A percentile compares a stretch with the other conserved stretches of the same genome.
Conservation (phyloP, 2,329 filamentous ascomycete species). For the Penicillium expansum region DNA sequence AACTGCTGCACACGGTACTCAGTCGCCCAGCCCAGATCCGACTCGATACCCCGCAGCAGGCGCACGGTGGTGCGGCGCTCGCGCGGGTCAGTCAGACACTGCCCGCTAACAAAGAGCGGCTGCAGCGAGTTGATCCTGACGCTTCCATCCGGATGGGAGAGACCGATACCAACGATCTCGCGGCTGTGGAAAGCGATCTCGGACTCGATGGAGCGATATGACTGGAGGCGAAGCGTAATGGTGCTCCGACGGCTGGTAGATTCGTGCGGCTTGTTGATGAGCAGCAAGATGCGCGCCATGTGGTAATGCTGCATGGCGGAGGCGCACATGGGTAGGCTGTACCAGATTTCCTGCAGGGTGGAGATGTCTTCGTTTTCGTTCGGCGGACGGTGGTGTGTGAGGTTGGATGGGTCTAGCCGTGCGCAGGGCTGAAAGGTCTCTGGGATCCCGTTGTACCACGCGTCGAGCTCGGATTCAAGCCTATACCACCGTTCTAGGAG, state of each 20-base stretch:
- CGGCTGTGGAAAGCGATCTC: constrained; percentile 58
- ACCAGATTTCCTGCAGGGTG: constrained; percentile 60
- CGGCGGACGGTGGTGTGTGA: constrained; percentile 22
- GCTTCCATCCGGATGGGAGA: constrained; percentile 56
- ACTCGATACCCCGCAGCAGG: constrained; percentile 58
- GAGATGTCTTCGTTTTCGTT: constrained; percentile 34
- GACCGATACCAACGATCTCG: constrained; percentile 61
- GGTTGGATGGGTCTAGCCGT: constrained; percentile 42
- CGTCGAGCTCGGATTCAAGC: constrained; percentile 56
- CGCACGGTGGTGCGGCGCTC: constrained; percentile 57
- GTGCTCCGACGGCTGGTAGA: constrained; percentile 51
- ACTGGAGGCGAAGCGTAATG: constrained; percentile 54
- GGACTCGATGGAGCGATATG: constrained; percentile 57
- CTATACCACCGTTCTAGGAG: constrained; percentile 51
- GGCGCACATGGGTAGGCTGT: constrained; percentile 63
- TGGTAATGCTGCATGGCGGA: constrained; percentile 56
- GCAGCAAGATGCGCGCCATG: constrained; percentile 43
- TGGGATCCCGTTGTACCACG: constrained; percentile 59
- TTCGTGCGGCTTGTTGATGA: constrained; percentile 44
- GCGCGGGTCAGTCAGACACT: constrained; percentile 54
- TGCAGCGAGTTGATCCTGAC: constrained; percentile 61
- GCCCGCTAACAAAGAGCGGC: constrained; percentile 61
- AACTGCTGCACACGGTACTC: constrained; percentile 59
- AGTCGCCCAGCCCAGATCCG: constrained; percentile 64
- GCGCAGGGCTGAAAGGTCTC: constrained; percentile 59